Base-by-base conservation (phyloP, 306 rosid genomes). In the Myrica gale region DNA sequence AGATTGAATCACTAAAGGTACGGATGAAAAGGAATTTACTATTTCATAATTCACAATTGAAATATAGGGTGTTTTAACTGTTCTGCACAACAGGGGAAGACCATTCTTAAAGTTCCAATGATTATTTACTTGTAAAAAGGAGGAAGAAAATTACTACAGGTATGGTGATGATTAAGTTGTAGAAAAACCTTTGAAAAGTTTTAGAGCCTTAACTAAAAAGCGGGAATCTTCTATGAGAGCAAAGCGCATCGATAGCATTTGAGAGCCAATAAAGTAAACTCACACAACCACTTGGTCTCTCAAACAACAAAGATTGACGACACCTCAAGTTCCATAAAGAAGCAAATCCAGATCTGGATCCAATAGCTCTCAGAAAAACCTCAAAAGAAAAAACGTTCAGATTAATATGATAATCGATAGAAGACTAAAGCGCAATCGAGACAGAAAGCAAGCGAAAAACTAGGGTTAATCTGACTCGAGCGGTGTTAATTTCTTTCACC, bases 261-360 rank as follows among this genome's bases (percentile, higher is more conserved):
- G 16, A 19, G 43, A 39, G 58, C 5, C 48, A 74, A 23, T 45
- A 3, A 17, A 55, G 9, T 9, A 26, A 61, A 26, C 9, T 6
- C 13, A 23, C 43, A 65, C 21, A 39, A 23, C 62, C 39, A 17
- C 8, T 56, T 19, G 7, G n/a, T n/a, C 9, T n/a, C 8, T 7
- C 42, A 9, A n/a, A 4, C 15, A 66, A 66, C 23, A 65, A 15
- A 39, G 69, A 63, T 16, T 16, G 20, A 41, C 6, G 10, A 9
- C 8, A 9, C 13, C 70, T 4, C n/a, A 32, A 61, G 19, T 16
- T 70, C n/a, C 37, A 26, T 16, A 13, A n/a, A 20, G 11, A 19
- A 51, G 51, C 48, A 66, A 47, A 21, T 23, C 66, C 67, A 75
- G 75, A 83, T 79, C 86, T 60, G 71, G 78, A 79, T 75, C 71